Conservation (phyloP, 1,284 basidiomycete genomes). For the Xerocomus amazonicus region DNA sequence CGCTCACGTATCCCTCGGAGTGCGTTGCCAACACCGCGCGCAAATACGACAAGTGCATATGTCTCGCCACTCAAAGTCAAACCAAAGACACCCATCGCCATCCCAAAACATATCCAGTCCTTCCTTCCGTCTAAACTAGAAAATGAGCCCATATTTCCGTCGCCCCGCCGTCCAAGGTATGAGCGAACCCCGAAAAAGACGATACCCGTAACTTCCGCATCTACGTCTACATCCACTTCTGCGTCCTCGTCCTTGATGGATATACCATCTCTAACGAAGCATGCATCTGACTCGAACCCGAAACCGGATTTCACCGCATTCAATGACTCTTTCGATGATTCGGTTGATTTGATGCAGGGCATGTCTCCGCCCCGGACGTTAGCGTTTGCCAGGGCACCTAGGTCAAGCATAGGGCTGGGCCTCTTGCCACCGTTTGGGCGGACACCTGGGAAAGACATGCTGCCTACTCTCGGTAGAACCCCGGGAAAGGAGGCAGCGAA, state of each 20-base stretch:
- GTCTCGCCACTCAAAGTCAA: constrained; percentile 39
- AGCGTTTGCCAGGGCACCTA: constrained; percentile 74
- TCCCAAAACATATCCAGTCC: constrained; percentile 56
- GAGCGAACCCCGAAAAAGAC: constrained; percentile 33
- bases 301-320: constrained; percentile 38
- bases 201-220: constrained; percentile 21
- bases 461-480: constrained; percentile 56
- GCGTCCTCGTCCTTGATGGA: constrained; percentile 31
- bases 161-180: constrained; percentile 36
- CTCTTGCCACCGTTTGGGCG: constrained; percentile 53
- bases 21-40: constrained; percentile 32
- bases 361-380: constrained; percentile 88
- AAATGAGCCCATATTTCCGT: constrained; percentile 50
- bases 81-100: constrained; percentile 52
- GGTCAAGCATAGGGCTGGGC: constrained; percentile 49
- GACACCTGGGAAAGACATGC: constrained; percentile 53
- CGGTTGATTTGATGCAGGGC: constrained; percentile 43
- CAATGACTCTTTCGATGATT: constrained; percentile 60
- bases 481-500: constrained; percentile 64
- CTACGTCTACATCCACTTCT: constrained; percentile 22
- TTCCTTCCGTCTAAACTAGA: constrained; percentile 58
- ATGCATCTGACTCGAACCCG: constrained; percentile 23
- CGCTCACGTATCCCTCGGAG: constrained; percentile 33
- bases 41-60: constrained; percentile 36
- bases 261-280: constrained; percentile 26